Conservation (phyloP, 139 green algal species). For the Mesotaenium endlicherianum region DNA sequence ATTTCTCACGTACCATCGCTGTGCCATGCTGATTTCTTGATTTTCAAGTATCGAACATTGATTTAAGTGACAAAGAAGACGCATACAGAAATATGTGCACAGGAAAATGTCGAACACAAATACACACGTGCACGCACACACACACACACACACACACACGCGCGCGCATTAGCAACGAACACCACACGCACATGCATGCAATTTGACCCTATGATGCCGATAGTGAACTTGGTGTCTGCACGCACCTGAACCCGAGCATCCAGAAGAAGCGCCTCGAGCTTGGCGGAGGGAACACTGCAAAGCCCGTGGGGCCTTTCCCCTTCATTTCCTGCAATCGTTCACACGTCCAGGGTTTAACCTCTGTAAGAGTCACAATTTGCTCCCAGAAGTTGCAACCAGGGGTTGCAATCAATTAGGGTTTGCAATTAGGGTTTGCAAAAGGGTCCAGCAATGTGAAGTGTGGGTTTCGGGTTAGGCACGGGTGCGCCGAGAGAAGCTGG, state of each 20-base stretch:
- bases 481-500: no score
- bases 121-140: not conserved
- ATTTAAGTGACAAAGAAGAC: not conserved
- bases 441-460: no score
- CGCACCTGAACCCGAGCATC: constrained; percentile 35
- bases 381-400: not conserved
- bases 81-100: not conserved
- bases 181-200: not conserved
- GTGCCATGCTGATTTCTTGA: not conserved
- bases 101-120: not conserved
- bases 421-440: no score
- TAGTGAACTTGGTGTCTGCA: not conserved
- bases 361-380: not conserved
- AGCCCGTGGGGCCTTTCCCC: constrained; percentile 16
- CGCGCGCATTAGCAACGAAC: not conserved
- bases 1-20: not conserved
- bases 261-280: constrained; percentile 27
- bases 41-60: not conserved
- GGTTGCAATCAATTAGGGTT: no score
- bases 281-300: constrained; percentile 36
- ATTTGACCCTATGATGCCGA: no score
- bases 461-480: no score
- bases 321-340: constrained; percentile 33
- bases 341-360: not conserved
- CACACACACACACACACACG: not conserved